These are phyloP conservation scores for Endotrypanum monterogeii DNA, from an alignment of 208 protist genomes.

Conservation along the genomic window DNA sequence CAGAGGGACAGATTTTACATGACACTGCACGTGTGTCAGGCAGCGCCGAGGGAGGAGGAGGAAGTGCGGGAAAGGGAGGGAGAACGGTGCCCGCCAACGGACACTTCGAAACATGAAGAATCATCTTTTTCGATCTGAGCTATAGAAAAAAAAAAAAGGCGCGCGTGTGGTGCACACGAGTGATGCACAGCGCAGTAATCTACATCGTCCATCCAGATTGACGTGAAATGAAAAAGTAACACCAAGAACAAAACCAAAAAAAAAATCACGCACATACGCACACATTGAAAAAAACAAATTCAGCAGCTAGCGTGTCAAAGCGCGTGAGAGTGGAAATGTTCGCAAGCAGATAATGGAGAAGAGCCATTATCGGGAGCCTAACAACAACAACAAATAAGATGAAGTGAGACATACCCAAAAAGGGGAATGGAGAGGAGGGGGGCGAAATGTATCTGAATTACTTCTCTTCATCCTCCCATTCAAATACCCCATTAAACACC, in stretches of 20 bases:
- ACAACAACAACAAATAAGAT: no score
- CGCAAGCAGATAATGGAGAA: background rate
- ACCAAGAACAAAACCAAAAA: background rate
- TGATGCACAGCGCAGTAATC: background rate
- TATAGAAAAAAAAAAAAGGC: background rate
- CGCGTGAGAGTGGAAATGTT: background rate
- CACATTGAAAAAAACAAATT: background rate
- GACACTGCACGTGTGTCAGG: no score
- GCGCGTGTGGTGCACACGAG: background rate
- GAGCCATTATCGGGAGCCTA: background rate
- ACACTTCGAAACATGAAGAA: no score
- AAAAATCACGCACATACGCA: no score
- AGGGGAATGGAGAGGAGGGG: no score
- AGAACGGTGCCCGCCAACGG: no score
- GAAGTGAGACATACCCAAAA: no score
- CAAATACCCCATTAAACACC: background rate
- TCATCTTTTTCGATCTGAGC: no score
- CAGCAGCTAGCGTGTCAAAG: background rate
- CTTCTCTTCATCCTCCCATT: background rate
- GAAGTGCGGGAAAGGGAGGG: no score
- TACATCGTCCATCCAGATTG: slow-evolving; percentile 6
- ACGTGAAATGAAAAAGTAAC: background rate
- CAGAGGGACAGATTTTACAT: no score
- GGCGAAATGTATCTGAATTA: background rate
- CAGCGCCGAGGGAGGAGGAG: no score